Percentiles rank a stretch among this genome's conserved stretches.
Evolutionary conservation across 352 stramenopile genomes (phyloP).

Genomic region (Aphanomyces invadans): DNA sequence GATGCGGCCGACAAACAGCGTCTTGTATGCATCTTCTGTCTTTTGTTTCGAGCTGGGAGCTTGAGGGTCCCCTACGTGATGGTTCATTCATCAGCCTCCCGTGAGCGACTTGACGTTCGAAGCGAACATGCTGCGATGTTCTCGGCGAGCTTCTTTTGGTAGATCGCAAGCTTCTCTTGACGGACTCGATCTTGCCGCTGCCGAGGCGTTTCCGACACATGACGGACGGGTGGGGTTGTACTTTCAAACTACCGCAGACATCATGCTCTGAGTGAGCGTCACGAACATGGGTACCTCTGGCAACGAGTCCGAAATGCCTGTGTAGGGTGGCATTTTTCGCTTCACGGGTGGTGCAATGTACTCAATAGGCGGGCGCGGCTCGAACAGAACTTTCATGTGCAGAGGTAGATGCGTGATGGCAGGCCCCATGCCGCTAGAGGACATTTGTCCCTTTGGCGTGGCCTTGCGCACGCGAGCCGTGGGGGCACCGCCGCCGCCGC

Average conservation of each 20-base stretch:
- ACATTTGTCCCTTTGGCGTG: conserved; percentile 85
- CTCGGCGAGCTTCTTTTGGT: conserved; percentile 60
- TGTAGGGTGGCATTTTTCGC: conserved; percentile 82
- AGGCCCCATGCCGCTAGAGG: conserved; percentile 75
- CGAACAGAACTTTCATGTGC: conserved; percentile 75
- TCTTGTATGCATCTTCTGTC: conserved; percentile 94
- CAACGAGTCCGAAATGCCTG: conserved; percentile 40
- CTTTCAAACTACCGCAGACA: conserved; percentile 44
- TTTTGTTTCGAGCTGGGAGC: conserved; percentile 44
- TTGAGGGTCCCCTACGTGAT: conserved; percentile 48
- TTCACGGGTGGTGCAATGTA: conserved; percentile 67
- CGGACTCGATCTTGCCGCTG: conserved; percentile 56
- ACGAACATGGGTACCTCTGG: conserved; percentile 27
- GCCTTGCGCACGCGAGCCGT: conserved; percentile 48
- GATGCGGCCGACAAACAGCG: conserved; percentile 95
- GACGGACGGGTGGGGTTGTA: conserved; percentile 43
- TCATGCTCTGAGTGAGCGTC: background rate
- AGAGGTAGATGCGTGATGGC: conserved; percentile 71
- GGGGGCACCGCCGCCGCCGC: background rate
- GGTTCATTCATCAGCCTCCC: conserved; percentile 21
- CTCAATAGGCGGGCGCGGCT: conserved; percentile 64
- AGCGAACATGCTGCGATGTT: conserved; percentile 56
- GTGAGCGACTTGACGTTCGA: too few species aligned
- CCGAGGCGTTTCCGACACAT: conserved; percentile 67
- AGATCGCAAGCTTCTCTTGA: conserved; percentile 45